phyloP scores from a whole-genome alignment of 2,329 filamentous ascomycete species.

The Cordyceps cicadae region DNA sequence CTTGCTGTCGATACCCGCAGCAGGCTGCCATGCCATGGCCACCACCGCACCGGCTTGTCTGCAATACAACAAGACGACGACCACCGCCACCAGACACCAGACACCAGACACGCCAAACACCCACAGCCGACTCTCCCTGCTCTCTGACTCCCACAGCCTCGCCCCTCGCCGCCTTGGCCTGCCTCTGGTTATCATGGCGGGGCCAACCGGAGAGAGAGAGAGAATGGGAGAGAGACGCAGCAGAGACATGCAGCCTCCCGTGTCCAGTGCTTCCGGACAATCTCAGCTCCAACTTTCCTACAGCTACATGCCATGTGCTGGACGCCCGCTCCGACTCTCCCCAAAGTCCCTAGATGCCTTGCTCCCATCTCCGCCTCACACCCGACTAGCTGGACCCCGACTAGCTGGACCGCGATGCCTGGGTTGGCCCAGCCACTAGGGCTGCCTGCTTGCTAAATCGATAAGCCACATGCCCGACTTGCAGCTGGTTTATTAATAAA shows the following conservation, averaged over 20 bases:
- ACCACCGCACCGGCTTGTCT: not conserved
- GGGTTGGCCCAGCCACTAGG: not conserved
- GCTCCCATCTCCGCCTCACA: not conserved
- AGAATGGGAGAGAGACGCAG: not conserved
- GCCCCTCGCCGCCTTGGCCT: not conserved
- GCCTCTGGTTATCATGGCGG: not conserved
- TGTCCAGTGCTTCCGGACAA: not conserved
- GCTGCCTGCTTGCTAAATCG: not conserved
- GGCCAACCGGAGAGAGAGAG: too few relatives aligned
- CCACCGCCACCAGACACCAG: too few relatives aligned
- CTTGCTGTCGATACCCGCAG: not conserved
- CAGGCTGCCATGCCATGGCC: not conserved
- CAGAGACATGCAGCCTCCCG: not conserved
- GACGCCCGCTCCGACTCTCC: not conserved
- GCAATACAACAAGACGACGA: too few relatives aligned
- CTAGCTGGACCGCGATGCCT: slow-evolving; percentile 2
- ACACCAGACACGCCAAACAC: not conserved
- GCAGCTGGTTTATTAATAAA: not conserved
- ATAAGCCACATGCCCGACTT: slow-evolving; percentile 3
- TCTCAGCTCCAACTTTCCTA: not conserved
- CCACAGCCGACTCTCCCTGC: not conserved
- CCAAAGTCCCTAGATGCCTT: not conserved
- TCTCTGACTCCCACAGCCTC: not conserved
- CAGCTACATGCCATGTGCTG: not conserved
- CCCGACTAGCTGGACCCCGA: not conserved